Conservation (phyloP, 768 basidiomycete species). For the Naganishia kalamii region DNA sequence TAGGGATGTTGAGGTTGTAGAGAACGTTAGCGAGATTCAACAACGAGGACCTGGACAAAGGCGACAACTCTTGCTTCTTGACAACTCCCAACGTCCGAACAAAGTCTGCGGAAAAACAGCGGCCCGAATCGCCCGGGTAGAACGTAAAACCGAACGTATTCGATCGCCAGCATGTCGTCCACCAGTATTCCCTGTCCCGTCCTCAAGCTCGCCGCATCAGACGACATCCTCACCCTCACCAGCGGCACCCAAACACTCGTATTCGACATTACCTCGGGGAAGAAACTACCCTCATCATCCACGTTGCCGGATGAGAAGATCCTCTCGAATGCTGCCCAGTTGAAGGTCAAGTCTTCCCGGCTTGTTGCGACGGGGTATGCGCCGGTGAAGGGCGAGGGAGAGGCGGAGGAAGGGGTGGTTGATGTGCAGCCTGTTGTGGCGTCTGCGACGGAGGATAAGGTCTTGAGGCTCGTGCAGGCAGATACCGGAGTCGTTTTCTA, state of each 20-base stretch:
- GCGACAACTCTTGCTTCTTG: too few species aligned
- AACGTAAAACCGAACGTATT: neutral
- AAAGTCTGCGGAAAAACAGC: too few species aligned
- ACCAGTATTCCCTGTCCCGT: constrained; percentile 5
- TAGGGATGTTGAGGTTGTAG: too few species aligned
- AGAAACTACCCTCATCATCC: neutral
- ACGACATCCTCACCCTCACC: constrained; percentile 13
- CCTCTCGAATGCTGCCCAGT: neutral
- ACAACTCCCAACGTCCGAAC: too few species aligned
- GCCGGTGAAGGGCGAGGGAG: neutral
- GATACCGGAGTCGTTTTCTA: constrained; percentile 22
- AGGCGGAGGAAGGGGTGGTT: neutral
- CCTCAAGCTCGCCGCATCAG: constrained; percentile 12
- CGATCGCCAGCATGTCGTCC: neutral
- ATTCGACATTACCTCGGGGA: neutral
- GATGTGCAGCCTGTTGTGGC: constrained; percentile 22
- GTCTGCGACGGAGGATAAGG: constrained; percentile 19
- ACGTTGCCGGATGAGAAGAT: neutral
- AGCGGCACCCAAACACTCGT: constrained; percentile 3
- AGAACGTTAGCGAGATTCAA: too few species aligned
- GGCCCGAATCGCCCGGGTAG: too few species aligned
- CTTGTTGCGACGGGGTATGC: constrained; percentile 19
- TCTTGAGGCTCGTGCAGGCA: constrained; percentile 12
- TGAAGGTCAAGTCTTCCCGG: constrained; percentile 4
- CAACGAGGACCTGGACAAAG: too few species aligned